Percentiles rank a stretch among this genome's conserved stretches.
Conservation (phyloP, 176 grass and related monocot genomes). For the Oryza meridionalis region DNA sequence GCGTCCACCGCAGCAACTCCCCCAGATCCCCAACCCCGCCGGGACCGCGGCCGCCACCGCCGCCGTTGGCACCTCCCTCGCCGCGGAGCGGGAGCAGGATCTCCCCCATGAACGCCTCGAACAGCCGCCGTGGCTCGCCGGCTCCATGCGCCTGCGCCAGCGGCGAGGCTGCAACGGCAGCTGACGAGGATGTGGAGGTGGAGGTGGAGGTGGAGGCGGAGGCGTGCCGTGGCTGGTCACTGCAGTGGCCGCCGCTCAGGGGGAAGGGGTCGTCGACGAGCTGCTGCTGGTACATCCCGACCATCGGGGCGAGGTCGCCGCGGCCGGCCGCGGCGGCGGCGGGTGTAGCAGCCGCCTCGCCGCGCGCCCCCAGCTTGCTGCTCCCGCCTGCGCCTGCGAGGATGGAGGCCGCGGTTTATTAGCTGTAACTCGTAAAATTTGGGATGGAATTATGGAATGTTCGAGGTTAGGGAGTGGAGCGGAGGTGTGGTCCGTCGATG, state of each 20-base stretch:
- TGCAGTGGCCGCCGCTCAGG: constrained; percentile 45
- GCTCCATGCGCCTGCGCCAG: constrained; percentile 27
- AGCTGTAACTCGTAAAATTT: constrained; percentile 43
- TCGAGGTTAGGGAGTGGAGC: constrained; percentile 47
- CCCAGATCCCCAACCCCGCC: constrained; percentile 50
- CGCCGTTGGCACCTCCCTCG: constrained; percentile 7
- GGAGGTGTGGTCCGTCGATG: constrained; percentile 32
- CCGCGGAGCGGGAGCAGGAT: constrained; percentile 26
- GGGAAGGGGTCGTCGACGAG: constrained; percentile 53
- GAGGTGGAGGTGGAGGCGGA: constrained; percentile 35
- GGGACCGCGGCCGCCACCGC: background rate
- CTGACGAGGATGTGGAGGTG: constrained; percentile 26
- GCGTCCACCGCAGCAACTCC: constrained; percentile 53
- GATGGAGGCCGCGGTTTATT: constrained; percentile 26
- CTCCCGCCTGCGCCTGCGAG: constrained; percentile 40
- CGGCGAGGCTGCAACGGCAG: constrained; percentile 18
- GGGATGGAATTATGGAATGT: constrained; percentile 46
- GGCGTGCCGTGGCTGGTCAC: constrained; percentile 42
- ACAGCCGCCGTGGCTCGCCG: constrained; percentile 35
- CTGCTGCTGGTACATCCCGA: constrained; percentile 63
- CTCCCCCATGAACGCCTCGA: constrained; percentile 46
- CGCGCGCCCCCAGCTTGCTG: constrained; percentile 45
- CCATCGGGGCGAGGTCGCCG: constrained; percentile 44
- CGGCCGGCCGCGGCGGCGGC: constrained; percentile 24
- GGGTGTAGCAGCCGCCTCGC: constrained; percentile 34